These are phyloP conservation scores for Thelonectria olida DNA, from an alignment of 2,329 filamentous ascomycete species.

Conservation along the genomic window DNA sequence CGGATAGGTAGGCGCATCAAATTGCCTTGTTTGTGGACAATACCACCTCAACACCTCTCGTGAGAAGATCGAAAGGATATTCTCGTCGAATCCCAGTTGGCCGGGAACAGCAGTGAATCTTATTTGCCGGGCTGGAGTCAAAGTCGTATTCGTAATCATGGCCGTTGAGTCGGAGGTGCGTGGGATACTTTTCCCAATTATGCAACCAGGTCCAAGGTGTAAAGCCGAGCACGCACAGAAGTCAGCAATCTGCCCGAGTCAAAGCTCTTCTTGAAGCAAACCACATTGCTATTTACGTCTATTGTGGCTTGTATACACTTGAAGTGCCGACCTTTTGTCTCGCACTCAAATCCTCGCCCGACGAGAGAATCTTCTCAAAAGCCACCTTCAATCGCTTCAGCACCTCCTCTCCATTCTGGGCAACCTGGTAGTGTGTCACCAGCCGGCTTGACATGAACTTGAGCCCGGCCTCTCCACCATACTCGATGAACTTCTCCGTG, in stretches of 20 bases:
- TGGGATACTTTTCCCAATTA: too few relatives aligned
- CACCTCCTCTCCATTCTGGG: slow-evolving; percentile 66
- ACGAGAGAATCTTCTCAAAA: slow-evolving; percentile 53
- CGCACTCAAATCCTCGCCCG: slow-evolving; percentile 18
- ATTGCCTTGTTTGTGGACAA: background rate
- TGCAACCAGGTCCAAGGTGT: background rate
- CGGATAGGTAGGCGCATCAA: background rate
- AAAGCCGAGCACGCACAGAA: too few relatives aligned
- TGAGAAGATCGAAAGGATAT: too few relatives aligned
- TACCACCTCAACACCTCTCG: too few relatives aligned
- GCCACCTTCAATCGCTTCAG: slow-evolving; percentile 64
- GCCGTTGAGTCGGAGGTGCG: too few relatives aligned
- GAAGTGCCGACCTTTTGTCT: slow-evolving; percentile 34
- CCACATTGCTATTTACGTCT: slow-evolving; percentile 14
- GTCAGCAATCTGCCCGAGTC: too few relatives aligned
- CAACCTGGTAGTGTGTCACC: slow-evolving; percentile 69
- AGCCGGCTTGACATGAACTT: slow-evolving; percentile 52
- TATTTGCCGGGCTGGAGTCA: background rate
- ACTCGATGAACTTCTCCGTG: slow-evolving; percentile 47
- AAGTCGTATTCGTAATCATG: background rate
- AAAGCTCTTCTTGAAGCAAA: too few relatives aligned
- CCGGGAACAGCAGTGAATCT: background rate
- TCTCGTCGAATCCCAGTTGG: background rate
- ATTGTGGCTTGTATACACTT: slow-evolving; percentile 38
- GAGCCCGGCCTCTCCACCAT: slow-evolving; percentile 54